phyloP scores from a whole-genome alignment of 1,284 basidiomycete genomes.

The Athelia sp. region DNA sequence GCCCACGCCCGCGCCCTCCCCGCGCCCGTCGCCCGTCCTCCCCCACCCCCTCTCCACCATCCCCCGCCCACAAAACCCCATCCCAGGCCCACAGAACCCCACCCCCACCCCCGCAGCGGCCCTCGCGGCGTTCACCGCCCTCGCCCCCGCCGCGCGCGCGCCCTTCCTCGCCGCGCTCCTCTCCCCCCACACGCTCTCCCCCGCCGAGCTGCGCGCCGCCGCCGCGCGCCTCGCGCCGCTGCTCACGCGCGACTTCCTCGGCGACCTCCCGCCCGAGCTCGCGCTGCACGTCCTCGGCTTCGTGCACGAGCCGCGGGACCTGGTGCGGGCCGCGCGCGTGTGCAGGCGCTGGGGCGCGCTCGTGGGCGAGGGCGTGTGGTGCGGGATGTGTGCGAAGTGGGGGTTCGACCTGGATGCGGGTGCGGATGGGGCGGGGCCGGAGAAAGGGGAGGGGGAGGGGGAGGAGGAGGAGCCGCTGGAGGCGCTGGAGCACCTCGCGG shows the following conservation, averaged over 20 bases:
- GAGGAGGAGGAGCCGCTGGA: constrained; percentile 19
- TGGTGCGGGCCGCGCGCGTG: constrained; percentile 72
- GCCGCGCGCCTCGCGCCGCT: constrained; percentile 73
- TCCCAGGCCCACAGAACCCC: constrained; percentile 21
- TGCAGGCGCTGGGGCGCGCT: constrained; percentile 76
- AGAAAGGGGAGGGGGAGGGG: neutral
- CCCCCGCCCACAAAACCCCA: constrained; percentile 5
- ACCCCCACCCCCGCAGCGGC: constrained; percentile 26
- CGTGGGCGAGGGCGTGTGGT: constrained; percentile 88
- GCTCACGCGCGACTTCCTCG: constrained; percentile 85
- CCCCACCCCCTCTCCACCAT: constrained; percentile 18
- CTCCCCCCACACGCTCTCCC: constrained; percentile 46
- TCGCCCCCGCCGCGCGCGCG: constrained; percentile 42
- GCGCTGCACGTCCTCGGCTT: constrained; percentile 78
- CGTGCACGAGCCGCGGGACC: constrained; percentile 77
- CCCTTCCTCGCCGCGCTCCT: constrained; percentile 63
- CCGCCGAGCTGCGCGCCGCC: constrained; percentile 77
- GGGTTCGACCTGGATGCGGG: constrained; percentile 37
- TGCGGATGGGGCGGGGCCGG: neutral
- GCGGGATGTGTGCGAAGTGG: constrained; percentile 65
- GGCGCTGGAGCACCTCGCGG: constrained; percentile 27
- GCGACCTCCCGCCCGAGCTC: constrained; percentile 81
- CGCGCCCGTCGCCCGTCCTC: constrained; percentile 26
- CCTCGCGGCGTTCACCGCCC: constrained; percentile 29
- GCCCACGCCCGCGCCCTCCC: constrained; percentile 68